These are phyloP conservation scores for Cyclocybe aegerita DNA, from an alignment of 768 basidiomycete genomes.

Conservation along the genomic window DNA sequence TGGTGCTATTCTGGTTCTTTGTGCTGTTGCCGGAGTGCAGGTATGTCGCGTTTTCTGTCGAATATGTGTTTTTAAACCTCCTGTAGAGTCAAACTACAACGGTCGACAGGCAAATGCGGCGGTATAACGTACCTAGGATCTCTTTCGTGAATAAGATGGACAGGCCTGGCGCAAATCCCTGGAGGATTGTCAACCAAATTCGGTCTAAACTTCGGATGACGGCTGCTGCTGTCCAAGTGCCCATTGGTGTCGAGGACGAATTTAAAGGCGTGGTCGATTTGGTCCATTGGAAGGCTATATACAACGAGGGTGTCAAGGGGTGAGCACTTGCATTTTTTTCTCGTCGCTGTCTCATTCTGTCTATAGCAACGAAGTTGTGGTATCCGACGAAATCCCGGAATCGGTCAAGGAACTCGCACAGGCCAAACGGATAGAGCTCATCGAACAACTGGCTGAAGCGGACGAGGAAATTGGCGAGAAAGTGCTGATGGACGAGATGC, in stretches of 20 bases:
- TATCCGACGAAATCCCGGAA: conserved; percentile 86
- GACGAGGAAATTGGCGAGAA: conserved; percentile 95
- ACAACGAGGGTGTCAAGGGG: conserved; percentile 96
- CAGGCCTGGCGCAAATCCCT: conserved; percentile 97
- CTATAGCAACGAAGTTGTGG: conserved; percentile 73
- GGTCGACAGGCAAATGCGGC: conserved; percentile 97
- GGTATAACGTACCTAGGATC: conserved; percentile 93
- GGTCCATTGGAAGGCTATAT: conserved; percentile 91
- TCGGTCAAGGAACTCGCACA: conserved; percentile 71
- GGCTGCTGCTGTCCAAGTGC: conserved; percentile 94
- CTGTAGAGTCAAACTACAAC: conserved; percentile 94
- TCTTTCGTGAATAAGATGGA: conserved; percentile 99
- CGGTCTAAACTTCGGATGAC: conserved; percentile 87
- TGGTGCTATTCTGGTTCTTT: conserved; percentile 93
- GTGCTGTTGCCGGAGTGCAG: conserved; percentile 96
- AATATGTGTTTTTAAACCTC: neutral
- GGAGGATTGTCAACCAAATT: conserved; percentile 91
- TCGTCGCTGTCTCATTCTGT: neutral
- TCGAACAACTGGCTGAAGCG: conserved; percentile 94
- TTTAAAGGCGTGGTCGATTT: conserved; percentile 93
- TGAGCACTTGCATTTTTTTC: conserved; percentile 33
- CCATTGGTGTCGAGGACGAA: conserved; percentile 87
- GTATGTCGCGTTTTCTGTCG: conserved; percentile 29
- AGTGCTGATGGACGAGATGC: conserved; percentile 80
- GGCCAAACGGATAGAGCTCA: conserved; percentile 85